These are phyloP conservation scores for Deinandra increscens DNA, from an alignment of 129 eudicot species.

Conservation along the genomic window DNA sequence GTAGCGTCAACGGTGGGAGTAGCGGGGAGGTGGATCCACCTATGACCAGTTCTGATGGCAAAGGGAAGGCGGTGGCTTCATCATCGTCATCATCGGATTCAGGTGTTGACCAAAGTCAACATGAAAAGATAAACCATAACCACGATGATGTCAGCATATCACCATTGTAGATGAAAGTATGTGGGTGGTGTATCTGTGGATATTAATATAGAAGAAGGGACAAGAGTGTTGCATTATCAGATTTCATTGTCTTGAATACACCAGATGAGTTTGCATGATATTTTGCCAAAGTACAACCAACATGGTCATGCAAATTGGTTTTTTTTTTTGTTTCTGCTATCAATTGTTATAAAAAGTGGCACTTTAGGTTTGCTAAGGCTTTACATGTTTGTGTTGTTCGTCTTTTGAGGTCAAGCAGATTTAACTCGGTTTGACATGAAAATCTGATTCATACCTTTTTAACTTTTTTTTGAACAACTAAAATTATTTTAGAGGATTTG, in stretches of 20 bases:
- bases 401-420: neutral
- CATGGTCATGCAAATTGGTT: constrained; percentile 17
- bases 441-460: too few species aligned
- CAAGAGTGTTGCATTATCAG: constrained; percentile 28
- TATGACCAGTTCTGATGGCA: constrained; percentile 32
- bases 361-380: neutral
- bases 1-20: constrained; percentile 18
- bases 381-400: neutral
- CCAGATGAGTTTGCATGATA: constrained; percentile 23
- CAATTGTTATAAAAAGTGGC: neutral
- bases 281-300: neutral
- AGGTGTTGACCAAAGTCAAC: constrained; percentile 25
- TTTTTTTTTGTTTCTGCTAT: neutral
- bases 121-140: constrained; percentile 16
- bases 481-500: too few species aligned
- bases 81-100: constrained; percentile 27
- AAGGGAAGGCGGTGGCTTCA: constrained; percentile 49
- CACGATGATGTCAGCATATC: constrained; percentile 8
- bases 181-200: constrained; percentile 28
- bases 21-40: constrained; percentile 24
- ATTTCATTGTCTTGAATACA: constrained; percentile 30
- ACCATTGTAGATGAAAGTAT: constrained; percentile 31
- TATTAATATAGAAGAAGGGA: constrained; percentile 30
- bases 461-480: too few species aligned
- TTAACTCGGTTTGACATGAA: too few species aligned